Base-by-base conservation (phyloP, 495 filamentous ascomycete genomes). In the Aspergillus taichungensis region DNA sequence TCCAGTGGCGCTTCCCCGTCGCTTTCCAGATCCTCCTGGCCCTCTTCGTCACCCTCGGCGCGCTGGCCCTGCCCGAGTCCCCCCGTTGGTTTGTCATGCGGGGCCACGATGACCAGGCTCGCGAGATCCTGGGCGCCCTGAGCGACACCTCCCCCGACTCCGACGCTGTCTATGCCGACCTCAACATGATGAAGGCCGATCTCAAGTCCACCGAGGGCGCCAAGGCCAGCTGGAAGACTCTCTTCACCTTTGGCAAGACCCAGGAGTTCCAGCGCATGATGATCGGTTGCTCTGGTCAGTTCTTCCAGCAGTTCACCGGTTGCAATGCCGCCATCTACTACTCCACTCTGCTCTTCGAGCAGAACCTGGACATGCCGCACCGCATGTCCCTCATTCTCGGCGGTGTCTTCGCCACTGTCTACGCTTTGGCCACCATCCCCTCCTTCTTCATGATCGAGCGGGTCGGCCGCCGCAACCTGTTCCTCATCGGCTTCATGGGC, bases 241-340 rank as follows among this genome's bases (percentile, higher is more conserved):
- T 72, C 30, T 69, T 72, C 57, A 66, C 60, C 24, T 54, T 50
- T 31, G 69, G 69, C 49, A 71, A 69, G 60, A 64, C 63, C 28
- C 69, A 72, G 54, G 59, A 72, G 31, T 68, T 71, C 56, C 64
- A 66, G 52, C 67, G 69, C 36, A 58, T 68, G 50, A 51, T 64
- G 45, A 57, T 71, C 30, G 67, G 71, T 36, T 68, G 72, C 50
- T 66, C 69, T 10, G 54, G 66, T 11, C 71, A 75, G 55, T 74
- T 91, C 54, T 84, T 90, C 73, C 86, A 91, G 65, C 87, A 92
- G 54, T 71, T 88, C 46, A 79, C 78, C 43, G 68, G 68, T 32
- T 87, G 83, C 63, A 90, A 90, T 46, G 85, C 84, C 9, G 83
- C 87, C 52, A 90, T 88, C 56, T 92, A 92, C 72, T 90, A 84